A percentile compares a stretch with the other conserved stretches of the same genome.
Evolutionary conservation across 495 filamentous ascomycete genomes (phyloP).

Genomic region (Staphylotrichum tortipilum): DNA sequence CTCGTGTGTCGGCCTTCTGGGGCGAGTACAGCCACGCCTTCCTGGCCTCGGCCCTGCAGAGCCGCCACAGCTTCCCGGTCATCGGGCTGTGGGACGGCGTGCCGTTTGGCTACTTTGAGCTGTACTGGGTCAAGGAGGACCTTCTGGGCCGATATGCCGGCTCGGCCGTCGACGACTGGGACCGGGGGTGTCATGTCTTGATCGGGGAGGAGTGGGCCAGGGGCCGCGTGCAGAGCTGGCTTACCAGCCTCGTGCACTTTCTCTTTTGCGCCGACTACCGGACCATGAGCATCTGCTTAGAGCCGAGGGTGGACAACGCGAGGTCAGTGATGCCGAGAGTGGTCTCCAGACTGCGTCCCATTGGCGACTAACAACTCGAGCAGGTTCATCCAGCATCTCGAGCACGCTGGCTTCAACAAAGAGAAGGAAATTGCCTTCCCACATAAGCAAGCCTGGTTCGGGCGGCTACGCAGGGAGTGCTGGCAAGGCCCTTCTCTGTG

Average conservation of each 20-base stretch:
- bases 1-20: slow-evolving; percentile 78
- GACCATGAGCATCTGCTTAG: slow-evolving; percentile 72
- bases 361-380: no score
- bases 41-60: slow-evolving; percentile 53
- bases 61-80: slow-evolving; percentile 73
- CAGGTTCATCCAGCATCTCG: slow-evolving; percentile 72
- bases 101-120: slow-evolving; percentile 94
- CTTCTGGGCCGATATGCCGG: slow-evolving; percentile 57
- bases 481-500: slow-evolving; percentile 75
- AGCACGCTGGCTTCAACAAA: slow-evolving; percentile 72
- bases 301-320: slow-evolving; percentile 85
- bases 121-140: slow-evolving; percentile 99
- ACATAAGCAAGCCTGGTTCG: slow-evolving; percentile 85
- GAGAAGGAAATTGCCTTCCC: slow-evolving; percentile 82
- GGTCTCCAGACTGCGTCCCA: no score
- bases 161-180: slow-evolving; percentile 60
- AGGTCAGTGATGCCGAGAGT: slow-evolving; percentile 50
- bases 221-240: slow-evolving; percentile 71
- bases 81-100: slow-evolving; percentile 93
- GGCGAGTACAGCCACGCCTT: slow-evolving; percentile 61
- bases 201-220: slow-evolving; percentile 91
- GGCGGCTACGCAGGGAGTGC: slow-evolving; percentile 70
- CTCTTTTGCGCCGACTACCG: slow-evolving; percentile 70
- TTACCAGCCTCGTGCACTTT: slow-evolving; percentile 78
- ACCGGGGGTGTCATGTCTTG: slow-evolving; percentile 79